These are phyloP conservation scores for Stylonectria norvegica DNA, from an alignment of 2,329 filamentous ascomycete genomes.

Conservation along the genomic window DNA sequence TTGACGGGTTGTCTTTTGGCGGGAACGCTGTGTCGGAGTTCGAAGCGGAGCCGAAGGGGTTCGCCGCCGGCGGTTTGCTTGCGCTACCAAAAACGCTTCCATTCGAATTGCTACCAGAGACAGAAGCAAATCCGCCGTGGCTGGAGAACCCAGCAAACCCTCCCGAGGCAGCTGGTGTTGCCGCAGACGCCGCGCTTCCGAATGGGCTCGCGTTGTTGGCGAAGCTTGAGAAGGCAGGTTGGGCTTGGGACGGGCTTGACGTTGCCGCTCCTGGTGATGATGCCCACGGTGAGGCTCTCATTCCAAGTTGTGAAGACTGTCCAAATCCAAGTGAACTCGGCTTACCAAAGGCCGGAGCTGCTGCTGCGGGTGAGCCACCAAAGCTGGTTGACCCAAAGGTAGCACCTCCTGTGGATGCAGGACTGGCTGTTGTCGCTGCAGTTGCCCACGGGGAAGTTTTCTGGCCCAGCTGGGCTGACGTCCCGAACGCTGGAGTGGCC, in stretches of 20 bases:
- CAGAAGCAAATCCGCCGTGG: constrained; percentile 53
- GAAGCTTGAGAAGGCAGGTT: constrained; percentile 47
- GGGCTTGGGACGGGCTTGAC: constrained; percentile 51
- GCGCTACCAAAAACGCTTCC: constrained; percentile 37
- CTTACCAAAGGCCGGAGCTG: constrained; percentile 48
- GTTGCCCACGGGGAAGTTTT: constrained; percentile 51
- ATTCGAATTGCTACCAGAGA: constrained; percentile 36
- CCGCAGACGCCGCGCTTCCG: constrained; percentile 32
- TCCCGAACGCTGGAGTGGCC: constrained; percentile 45
- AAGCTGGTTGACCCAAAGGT: constrained; percentile 47
- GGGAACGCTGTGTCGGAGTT: constrained; percentile 27
- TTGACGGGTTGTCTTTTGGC: constrained; percentile 27
- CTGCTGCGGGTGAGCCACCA: constrained; percentile 35
- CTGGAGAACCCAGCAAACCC: constrained; percentile 55
- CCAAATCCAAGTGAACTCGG: constrained; percentile 51
- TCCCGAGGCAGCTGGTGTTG: constrained; percentile 35
- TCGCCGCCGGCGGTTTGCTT: constrained; percentile 35
- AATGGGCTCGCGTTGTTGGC: constrained; percentile 40
- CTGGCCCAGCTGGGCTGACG: constrained; percentile 47
- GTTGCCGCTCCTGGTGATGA: constrained; percentile 20
- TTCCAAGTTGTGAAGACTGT: constrained; percentile 46
- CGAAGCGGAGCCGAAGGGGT: constrained; percentile 27
- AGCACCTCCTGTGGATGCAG: constrained; percentile 32
- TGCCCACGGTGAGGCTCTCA: constrained; percentile 54
- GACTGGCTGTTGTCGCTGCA: constrained; percentile 28